A percentile compares a stretch with the other conserved stretches of the same genome.
phyloP scores from a whole-genome alignment of 1,139 yeast genomes.

The Kurtzmaniella quercitrusa region DNA sequence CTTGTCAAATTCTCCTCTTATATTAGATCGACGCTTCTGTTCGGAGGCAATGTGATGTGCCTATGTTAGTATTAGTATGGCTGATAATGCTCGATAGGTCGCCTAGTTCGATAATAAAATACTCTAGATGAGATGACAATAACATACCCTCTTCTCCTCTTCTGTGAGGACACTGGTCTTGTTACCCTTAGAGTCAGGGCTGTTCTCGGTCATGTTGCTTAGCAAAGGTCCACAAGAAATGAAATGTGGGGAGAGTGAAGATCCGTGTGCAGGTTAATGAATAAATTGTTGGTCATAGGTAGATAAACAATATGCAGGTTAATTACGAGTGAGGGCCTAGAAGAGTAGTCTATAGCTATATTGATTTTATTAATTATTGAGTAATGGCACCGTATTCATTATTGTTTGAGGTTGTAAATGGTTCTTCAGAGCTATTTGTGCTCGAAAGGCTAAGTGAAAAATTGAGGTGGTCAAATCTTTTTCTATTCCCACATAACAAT shows the following conservation, averaged over 20 bases:
- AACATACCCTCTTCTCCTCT: conserved; percentile 44
- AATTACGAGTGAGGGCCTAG: too few relatives aligned
- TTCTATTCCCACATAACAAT: too few relatives aligned
- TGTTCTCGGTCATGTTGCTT: conserved; percentile 1
- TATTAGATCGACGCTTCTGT: conserved; percentile 45
- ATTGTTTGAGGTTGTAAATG: too few relatives aligned
- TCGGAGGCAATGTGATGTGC: conserved; percentile 52
- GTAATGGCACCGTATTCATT: too few relatives aligned
- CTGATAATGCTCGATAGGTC: conserved; percentile 11
- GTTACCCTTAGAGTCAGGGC: conserved; percentile 13
- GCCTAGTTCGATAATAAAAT: conserved; percentile 2
- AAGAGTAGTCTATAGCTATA: too few relatives aligned
- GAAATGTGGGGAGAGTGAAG: background rate
- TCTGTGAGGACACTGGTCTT: conserved; percentile 35
- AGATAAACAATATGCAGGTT: background rate
- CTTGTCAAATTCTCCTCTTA: conserved; percentile 43
- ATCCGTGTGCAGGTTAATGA: background rate
- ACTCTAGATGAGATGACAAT: too few relatives aligned
- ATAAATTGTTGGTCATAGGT: background rate
- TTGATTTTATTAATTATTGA: too few relatives aligned
- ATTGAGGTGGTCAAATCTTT: too few relatives aligned
- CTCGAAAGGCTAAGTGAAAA: too few relatives aligned
- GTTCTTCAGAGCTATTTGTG: too few relatives aligned
- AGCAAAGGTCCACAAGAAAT: background rate
- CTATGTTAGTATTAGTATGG: conserved; percentile 15